Base-by-base conservation (phyloP, 208 protist species). In the Lotmaria passim region DNA sequence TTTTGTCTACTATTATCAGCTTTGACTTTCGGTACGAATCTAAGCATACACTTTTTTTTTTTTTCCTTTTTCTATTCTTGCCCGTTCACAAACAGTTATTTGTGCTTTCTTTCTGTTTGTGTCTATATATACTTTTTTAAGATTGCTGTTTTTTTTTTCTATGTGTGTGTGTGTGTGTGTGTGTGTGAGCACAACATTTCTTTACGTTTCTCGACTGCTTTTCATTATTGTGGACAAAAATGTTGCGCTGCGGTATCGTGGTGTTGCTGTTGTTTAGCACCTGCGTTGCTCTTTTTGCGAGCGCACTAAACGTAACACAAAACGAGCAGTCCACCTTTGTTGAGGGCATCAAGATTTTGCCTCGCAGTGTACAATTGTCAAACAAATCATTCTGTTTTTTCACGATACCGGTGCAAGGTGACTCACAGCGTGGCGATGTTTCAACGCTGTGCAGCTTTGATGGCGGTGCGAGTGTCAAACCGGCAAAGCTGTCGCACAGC, bases 391-490 rank as follows among this genome's bases (percentile, higher is more conserved):
- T 78, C 50, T 82, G 80, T 52, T 82, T 81, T 47, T 83, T 79
- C 73, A 24, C 28, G 17, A 43, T 57, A 71, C 21, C 51, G 23
- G 41, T 60, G 14, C n/a, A 57, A 12, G 72, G 75, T 34, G 73
- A 55, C 48, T 31, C 44, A 2, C 19, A 65, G 19, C 2, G 12
- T 12, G 26, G 39, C 24, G 26, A 51, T 11, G n/a, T 23, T 0
- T 38, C 50, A 15, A 44, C 71, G 31, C 12, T 65, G 19, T 93
- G 84, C 64, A 87, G 76, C 12, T 86, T 84, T 47, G 88, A 93
- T 63, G 43, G 50, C 34, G 88, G 83, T 0, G 81, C 62, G 10
- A 81, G 28, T 33, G 79, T 91, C 30, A 71, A 67, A 0, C 43
- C 66, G 24, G 58, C 73, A 7, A 47, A 80, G 47, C 76, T 65